Evolutionary conservation across 495 filamentous ascomycete species (phyloP).

Genomic region (Aspergillus bertholletiae): DNA sequence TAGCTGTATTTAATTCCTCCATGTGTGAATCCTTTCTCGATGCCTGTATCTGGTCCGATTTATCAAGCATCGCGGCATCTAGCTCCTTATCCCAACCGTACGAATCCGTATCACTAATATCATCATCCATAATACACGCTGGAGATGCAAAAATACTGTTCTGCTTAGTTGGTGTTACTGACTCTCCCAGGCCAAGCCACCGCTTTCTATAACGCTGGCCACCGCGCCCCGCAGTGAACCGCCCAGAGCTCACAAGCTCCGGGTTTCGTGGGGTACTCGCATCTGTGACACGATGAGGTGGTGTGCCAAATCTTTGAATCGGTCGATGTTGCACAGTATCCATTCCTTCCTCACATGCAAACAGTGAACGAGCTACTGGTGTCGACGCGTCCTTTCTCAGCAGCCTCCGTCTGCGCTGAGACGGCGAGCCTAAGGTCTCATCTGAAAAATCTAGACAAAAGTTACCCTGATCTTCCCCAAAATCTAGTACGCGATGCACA

Average conservation of each 20-base stretch:
- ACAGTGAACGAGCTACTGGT: too few relatives aligned
- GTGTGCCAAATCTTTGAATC: not conserved
- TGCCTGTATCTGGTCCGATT: not conserved
- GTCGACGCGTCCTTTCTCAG: too few relatives aligned
- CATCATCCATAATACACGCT: not conserved
- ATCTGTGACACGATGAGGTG: not conserved
- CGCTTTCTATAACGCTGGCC: not conserved
- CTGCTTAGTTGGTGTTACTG: not conserved
- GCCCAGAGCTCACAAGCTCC: not conserved
- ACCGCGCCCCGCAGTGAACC: not conserved
- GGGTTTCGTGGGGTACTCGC: not conserved
- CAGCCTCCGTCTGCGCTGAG: too few relatives aligned
- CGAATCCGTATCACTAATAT: not conserved
- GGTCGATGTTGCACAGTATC: not conserved
- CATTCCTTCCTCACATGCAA: not conserved
- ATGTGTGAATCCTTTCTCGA: too few relatives aligned
- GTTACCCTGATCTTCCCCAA: too few relatives aligned
- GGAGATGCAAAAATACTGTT: not conserved
- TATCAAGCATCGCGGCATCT: not conserved
- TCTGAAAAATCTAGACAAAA: too few relatives aligned
- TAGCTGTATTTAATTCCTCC: too few relatives aligned
- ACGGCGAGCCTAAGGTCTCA: too few relatives aligned
- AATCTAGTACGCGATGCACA: too few relatives aligned
- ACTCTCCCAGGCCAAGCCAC: not conserved
- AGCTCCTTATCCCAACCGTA: not conserved